Conservation (phyloP, 2,329 filamentous ascomycete genomes). For the Claviceps pusilla region DNA sequence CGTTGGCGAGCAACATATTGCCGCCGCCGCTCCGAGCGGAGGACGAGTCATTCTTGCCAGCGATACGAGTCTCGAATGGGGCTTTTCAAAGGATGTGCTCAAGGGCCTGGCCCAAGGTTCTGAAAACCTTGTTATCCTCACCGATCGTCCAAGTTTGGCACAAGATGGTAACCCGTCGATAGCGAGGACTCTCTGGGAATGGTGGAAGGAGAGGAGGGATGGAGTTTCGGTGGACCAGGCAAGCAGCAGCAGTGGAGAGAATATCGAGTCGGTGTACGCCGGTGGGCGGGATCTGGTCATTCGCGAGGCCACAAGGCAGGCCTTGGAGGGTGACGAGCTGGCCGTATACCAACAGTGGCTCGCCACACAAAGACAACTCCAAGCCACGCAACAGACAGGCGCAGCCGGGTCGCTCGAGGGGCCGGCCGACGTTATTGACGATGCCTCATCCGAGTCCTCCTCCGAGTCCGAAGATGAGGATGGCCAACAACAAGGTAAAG, state of each 20-base stretch:
- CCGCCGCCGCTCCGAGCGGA: slow-evolving; percentile 28
- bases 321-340: slow-evolving; percentile 62
- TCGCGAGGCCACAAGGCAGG: slow-evolving; percentile 43
- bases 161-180: slow-evolving; percentile 36
- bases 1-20: slow-evolving; percentile 21
- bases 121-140: slow-evolving; percentile 74
- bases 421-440: slow-evolving; percentile 61
- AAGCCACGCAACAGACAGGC: slow-evolving; percentile 61
- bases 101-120: slow-evolving; percentile 58
- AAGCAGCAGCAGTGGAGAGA: slow-evolving; percentile 30
- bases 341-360: slow-evolving; percentile 81
- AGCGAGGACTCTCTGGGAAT: slow-evolving; percentile 63
- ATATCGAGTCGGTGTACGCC: slow-evolving; percentile 51
- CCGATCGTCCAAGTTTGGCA: slow-evolving; percentile 48
- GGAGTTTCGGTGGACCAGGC: slow-evolving; percentile 44
- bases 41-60: slow-evolving; percentile 78
- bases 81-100: slow-evolving; percentile 73
- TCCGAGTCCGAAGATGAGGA: slow-evolving; percentile 82
- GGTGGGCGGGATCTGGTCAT: slow-evolving; percentile 48
- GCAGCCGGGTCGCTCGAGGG: slow-evolving; percentile 54
- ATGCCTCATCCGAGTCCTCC: slow-evolving; percentile 72
- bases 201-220: slow-evolving; percentile 56
- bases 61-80: slow-evolving; percentile 84
- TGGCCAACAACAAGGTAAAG: slow-evolving; percentile 78
- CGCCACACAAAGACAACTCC: slow-evolving; percentile 72